Evolutionary conservation across 495 filamentous ascomycete species (phyloP), one percentile per base, ranked within the genome.

Genomic region (Hyaloscypha variabilis): DNA sequence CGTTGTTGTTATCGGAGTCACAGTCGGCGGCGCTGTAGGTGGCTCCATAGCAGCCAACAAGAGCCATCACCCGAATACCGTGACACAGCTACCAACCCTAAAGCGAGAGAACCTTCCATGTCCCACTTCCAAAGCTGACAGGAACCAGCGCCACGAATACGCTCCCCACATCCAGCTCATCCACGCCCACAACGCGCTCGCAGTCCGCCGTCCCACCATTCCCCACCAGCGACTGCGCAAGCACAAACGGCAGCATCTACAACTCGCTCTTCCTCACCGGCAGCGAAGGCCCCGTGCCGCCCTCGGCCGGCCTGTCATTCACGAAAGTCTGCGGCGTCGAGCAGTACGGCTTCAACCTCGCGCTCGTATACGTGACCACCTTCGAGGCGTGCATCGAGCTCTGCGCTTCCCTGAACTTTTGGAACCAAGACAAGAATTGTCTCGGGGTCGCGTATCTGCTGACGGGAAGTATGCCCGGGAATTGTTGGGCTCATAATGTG

Each of bases 21-120:
- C 34, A 21, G 39, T 60, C 21, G 58, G 58, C 13, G 58, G 58
- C 8, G 58, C 34, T 25, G 30, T 60, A 2, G 58, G 58, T 36
- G 58, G 58, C 5, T 42, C 58, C 4, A 42, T 60, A 4, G 30
- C 58, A 6, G 28, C 30, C n/a, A 28, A 21, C 3, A 60, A 60
- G 19, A 60, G 24, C 25, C n/a, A 60, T 49, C 13, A 42, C 6
- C 8, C 13, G 39, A 14, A 42, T 6, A 42, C 4, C 13, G 2
- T 19, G 4, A 46, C 39, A 1, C 39, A 46, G 17, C 14, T 14
- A 10, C 4, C 19, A 17, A 46, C 11, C 13, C 10, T 17, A 17
- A 46, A 17, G 6, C 19, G 19, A 34, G 31, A 6, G 13, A n/a
- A n/a, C n/a, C n/a, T n/a, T n/a, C n/a, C n/a, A 6, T 13, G 6